Evolutionary conservation across 1,284 basidiomycete genomes (phyloP), one percentile per base, ranked within the genome.

Genomic region (Sporisorium iseilematis-ciliati): DNA sequence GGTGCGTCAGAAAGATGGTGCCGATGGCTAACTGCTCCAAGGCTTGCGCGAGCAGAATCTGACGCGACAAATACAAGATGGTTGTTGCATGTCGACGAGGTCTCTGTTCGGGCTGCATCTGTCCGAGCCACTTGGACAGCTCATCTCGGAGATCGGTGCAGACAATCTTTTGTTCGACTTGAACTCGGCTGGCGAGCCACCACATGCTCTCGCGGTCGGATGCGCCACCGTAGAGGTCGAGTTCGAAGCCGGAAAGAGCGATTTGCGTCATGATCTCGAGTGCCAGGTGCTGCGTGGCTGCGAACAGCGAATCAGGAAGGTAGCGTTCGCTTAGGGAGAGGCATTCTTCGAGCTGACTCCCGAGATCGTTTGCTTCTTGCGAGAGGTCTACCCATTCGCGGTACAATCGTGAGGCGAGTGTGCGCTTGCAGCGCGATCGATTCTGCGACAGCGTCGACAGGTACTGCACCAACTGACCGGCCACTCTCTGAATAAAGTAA

Each of bases 181-280:
- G 72, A n/a, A 75, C 65, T 20, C 72, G 72, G 35, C 63, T 63
- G 20, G 58, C 66, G 18, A 75, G 66, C 72, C 72, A 75, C 72
- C 72, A 75, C 72, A 75, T 75, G 21, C 41, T 50, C 23, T 69
- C 50, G 26, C 63, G 38, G 45, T 75, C 72, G 5, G 33, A 51
- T 23, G 55, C 88, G 0, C 87, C 83, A 8, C 89, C 87, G 77
- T 93, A 93, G 8, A 94, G 85, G 48, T 92, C 90, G 26, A 93
- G 86, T 80, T 93, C 92, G 72, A 92, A 91, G 1, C 92, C 93
- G 0, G 91, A 90, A 52, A 91, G 86, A 10, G 92, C 85, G 20
- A 93, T 87, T 72, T 94, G 91, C 41, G 89, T 87, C 11, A 92
- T 87, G 23, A 89, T 86, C 5, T 88, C 86, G 25, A 92, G 84